Evolutionary conservation across 257 asterid species (phyloP).

Genomic region (Nicotiana otophora): DNA sequence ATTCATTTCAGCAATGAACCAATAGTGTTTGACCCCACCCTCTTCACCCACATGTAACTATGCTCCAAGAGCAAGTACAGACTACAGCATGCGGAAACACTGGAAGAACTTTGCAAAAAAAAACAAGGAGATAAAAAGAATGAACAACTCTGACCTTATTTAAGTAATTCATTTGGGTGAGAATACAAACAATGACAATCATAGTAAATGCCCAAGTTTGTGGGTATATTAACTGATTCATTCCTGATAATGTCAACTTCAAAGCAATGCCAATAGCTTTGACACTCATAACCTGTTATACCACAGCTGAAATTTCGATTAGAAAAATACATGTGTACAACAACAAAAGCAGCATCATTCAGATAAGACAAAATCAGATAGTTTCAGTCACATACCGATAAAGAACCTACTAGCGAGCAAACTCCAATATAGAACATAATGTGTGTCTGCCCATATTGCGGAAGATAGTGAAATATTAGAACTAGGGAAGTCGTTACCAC

Average conservation of each 20-base stretch:
- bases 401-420: slow-evolving; percentile 73
- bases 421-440: slow-evolving; percentile 70
- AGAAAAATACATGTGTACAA: not conserved
- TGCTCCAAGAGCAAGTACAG: not conserved
- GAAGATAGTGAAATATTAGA: slow-evolving; percentile 55
- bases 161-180: slow-evolving; percentile 89
- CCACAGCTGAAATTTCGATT: slow-evolving; percentile 3
- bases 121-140: not conserved
- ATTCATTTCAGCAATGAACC: not conserved
- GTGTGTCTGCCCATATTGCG: slow-evolving; percentile 75
- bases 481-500: slow-evolving; percentile 45
- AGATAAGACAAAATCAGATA: not conserved
- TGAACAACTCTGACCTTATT: slow-evolving; percentile 53
- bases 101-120: not conserved
- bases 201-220: slow-evolving; percentile 82
- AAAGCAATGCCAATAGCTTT: slow-evolving; percentile 91
- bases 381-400: slow-evolving; percentile 60
- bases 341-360: not conserved
- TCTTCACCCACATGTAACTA: not conserved
- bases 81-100: not conserved
- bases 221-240: slow-evolving; percentile 82
- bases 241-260: slow-evolving; percentile 88
- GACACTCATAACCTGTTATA: slow-evolving; percentile 90
- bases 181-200: slow-evolving; percentile 65
- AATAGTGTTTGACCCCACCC: not conserved